These are phyloP conservation scores for Parasitella parasitica DNA, from an alignment of 371 early-diverging fungal genomes.

Conservation along the genomic window DNA sequence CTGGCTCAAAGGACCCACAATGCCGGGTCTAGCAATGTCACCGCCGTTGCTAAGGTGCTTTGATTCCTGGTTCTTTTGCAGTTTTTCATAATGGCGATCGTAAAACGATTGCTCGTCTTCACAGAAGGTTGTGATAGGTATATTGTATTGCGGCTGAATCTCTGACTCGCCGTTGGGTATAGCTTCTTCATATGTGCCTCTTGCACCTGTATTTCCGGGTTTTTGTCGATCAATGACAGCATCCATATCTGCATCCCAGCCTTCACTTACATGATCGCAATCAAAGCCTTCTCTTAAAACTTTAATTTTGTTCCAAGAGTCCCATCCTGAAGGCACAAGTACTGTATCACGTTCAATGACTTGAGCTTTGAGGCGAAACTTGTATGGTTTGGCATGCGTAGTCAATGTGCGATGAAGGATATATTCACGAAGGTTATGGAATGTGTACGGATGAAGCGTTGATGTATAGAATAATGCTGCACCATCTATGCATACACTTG, in stretches of 20 bases:
- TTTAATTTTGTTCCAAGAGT: conserved; percentile 86
- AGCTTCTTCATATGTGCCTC: conserved; percentile 45
- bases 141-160: conserved; percentile 39
- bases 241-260: conserved; percentile 62
- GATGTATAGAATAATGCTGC: conserved; percentile 92
- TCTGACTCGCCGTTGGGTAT: conserved; percentile 43
- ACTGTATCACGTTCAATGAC: conserved; percentile 88
- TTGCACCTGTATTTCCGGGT: conserved; percentile 38
- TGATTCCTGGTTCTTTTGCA: conserved; percentile 49
- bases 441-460: conserved; percentile 75
- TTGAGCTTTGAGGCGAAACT: conserved; percentile 72
- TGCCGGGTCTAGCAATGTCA: conserved; percentile 26
- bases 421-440: conserved; percentile 77
- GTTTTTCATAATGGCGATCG: conserved; percentile 71
- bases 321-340: conserved; percentile 94
- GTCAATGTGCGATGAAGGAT: conserved; percentile 75
- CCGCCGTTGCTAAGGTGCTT: conserved; percentile 4
- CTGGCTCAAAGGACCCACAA: conserved; percentile 36
- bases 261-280: conserved; percentile 58
- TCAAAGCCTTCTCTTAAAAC: conserved; percentile 82
- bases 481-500: too few relatives aligned
- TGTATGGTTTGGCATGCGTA: conserved; percentile 44
- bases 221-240: conserved; percentile 38
- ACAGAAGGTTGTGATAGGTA: conserved; percentile 56
- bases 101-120: conserved; percentile 90